phyloP scores from a whole-genome alignment of 2,329 filamentous ascomycete species.

The Beauveria varroae region DNA sequence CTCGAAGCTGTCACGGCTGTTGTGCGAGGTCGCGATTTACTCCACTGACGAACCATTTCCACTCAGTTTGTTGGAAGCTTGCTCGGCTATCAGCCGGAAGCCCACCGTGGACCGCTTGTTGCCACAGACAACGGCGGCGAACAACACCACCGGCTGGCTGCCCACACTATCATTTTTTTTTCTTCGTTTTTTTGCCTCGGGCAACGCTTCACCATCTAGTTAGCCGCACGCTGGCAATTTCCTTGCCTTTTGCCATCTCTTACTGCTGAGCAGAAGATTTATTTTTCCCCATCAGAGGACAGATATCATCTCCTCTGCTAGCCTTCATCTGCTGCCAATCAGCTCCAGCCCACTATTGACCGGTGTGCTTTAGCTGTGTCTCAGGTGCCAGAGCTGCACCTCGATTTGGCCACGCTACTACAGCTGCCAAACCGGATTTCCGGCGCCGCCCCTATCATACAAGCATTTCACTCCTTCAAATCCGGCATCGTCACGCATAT shows the following conservation, averaged over 20 bases:
- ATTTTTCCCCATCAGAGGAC: neutral
- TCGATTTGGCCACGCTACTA: neutral
- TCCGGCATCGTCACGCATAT: neutral
- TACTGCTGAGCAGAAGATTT: neutral
- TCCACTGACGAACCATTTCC: no score
- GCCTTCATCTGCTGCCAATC: neutral
- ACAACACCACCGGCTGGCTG: conserved; percentile 2
- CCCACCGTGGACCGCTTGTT: conserved; percentile 19
- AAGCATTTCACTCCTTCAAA: neutral
- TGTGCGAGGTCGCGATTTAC: no score
- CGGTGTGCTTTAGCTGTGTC: conserved; percentile 10
- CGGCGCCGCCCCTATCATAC: neutral
- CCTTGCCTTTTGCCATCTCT: neutral
- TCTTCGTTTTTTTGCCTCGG: neutral
- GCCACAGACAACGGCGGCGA: conserved; percentile 31
- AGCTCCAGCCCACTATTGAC: neutral
- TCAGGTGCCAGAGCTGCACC: conserved; percentile 1
- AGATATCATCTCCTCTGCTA: neutral
- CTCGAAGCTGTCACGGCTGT: no score
- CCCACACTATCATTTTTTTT: neutral
- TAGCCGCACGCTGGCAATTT: neutral
- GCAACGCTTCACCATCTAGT: neutral
- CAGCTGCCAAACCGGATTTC: neutral
- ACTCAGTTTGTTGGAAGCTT: no score
- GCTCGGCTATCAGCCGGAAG: neutral